These are phyloP conservation scores for Debaryomyces udenii DNA, from an alignment of 1,139 yeast genomes.

Conservation along the genomic window DNA sequence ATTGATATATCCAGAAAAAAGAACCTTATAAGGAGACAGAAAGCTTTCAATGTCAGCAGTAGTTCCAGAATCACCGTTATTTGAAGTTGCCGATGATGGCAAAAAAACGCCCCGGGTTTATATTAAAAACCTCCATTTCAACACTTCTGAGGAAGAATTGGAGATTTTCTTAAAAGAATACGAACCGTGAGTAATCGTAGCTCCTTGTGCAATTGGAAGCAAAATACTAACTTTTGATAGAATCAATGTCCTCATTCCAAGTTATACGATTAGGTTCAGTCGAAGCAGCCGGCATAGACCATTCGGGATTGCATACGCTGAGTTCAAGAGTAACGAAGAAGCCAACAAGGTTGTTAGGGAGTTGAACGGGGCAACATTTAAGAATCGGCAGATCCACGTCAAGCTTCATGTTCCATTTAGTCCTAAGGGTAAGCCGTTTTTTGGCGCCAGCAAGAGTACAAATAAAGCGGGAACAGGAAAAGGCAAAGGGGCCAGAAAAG, in stretches of 20 bases:
- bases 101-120: conserved; percentile 24
- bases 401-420: conserved; percentile 44
- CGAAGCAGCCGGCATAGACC: conserved; percentile 45
- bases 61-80: conserved; percentile 9
- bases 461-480: background rate
- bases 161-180: conserved; percentile 30
- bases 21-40: background rate
- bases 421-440: conserved; percentile 22
- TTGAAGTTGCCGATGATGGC: conserved; percentile 7
- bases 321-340: conserved; percentile 51
- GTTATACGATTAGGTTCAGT: conserved; percentile 53
- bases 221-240: conserved; percentile 19
- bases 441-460: conserved; percentile 5
- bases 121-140: conserved; percentile 44
- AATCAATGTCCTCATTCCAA: conserved; percentile 53
- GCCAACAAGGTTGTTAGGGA: conserved; percentile 50
- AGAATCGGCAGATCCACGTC: conserved; percentile 40
- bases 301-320: conserved; percentile 69
- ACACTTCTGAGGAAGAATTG: conserved; percentile 49
- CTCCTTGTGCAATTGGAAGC: background rate
- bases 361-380: conserved; percentile 43
- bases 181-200: conserved; percentile 15
- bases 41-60: conserved; percentile 1
- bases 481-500: conserved; percentile 1
- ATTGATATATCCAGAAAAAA: too few relatives aligned